A percentile compares a stretch with the other conserved stretches of the same genome.
phyloP scores from a whole-genome alignment of 768 basidiomycete species.

The Trichaptum fuscoviolaceum region DNA sequence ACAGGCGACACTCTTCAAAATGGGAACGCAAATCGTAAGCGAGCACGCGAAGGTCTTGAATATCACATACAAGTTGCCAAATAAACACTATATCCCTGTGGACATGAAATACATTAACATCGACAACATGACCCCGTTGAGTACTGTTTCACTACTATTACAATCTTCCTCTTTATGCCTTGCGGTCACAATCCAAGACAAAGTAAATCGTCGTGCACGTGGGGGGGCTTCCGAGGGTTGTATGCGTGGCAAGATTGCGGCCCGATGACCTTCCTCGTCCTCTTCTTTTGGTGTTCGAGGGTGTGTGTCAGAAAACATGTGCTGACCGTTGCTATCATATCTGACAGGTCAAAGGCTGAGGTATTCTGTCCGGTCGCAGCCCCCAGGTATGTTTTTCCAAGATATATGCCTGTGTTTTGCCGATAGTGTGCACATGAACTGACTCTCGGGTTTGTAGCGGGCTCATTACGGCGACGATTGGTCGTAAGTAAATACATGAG shows the following conservation, averaged over 20 bases:
- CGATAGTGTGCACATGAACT: neutral
- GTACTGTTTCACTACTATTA: slow-evolving; percentile 18
- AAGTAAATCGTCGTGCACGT: neutral
- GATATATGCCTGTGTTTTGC: neutral
- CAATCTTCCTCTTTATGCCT: slow-evolving; percentile 5
- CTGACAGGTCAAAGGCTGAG: slow-evolving; percentile 64
- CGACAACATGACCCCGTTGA: slow-evolving; percentile 64
- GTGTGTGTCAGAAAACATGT: slow-evolving; percentile 18
- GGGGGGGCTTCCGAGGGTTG: neutral
- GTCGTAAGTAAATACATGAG: slow-evolving; percentile 7
- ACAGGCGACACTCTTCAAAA: slow-evolving; percentile 90
- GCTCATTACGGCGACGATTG: slow-evolving; percentile 30
- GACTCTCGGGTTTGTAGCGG: slow-evolving; percentile 18
- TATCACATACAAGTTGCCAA: slow-evolving; percentile 77
- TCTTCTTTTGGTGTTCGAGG: slow-evolving; percentile 7
- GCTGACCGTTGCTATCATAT: slow-evolving; percentile 23
- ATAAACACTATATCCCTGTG: slow-evolving; percentile 93
- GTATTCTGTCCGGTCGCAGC: slow-evolving; percentile 83
- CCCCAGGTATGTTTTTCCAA: slow-evolving; percentile 60
- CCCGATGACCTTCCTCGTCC: neutral
- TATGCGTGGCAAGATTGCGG: slow-evolving; percentile 4
- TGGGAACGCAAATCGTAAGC: slow-evolving; percentile 66
- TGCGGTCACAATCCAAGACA: neutral
- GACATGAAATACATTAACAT: slow-evolving; percentile 70
- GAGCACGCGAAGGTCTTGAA: slow-evolving; percentile 55